A percentile compares a stretch with the other conserved stretches of the same genome.
phyloP scores from a whole-genome alignment of 352 stramenopile species.

The Globisporangium paroecandrum region DNA sequence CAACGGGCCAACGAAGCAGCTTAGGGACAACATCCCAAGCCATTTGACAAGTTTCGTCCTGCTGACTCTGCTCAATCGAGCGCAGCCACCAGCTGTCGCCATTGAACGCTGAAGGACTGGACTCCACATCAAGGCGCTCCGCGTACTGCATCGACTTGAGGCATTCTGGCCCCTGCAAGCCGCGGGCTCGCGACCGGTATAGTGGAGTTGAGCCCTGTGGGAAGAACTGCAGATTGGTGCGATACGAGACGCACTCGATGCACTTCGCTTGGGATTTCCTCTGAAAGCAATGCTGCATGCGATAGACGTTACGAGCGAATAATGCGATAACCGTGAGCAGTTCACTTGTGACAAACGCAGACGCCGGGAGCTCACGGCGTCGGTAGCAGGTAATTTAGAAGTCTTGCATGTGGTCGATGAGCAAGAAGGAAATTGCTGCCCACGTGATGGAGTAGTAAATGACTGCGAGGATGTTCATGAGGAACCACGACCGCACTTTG shows the following conservation, averaged over 20 bases:
- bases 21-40: not conserved
- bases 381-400: not conserved
- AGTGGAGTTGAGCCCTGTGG: no score
- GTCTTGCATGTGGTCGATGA: not conserved
- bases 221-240: conserved; percentile 3
- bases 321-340: conserved; percentile 3
- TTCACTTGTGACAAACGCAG: not conserved
- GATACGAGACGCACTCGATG: conserved; percentile 12
- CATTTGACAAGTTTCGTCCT: not conserved
- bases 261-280: not conserved
- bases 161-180: not conserved
- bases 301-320: conserved; percentile 1
- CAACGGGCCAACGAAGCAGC: not conserved
- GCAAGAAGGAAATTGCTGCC: not conserved
- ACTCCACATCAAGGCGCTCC: not conserved
- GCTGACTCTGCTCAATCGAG: not conserved
- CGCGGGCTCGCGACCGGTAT: no score
- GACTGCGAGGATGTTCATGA: not conserved
- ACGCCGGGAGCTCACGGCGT: no score
- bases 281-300: not conserved
- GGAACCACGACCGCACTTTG: not conserved
- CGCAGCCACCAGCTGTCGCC: not conserved
- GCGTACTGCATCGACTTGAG: conserved; percentile 1
- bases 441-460: not conserved
- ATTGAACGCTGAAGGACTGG: not conserved